These are phyloP conservation scores for Kuraishia piskuri DNA, from an alignment of 805 yeast species.

Conservation along the genomic window DNA sequence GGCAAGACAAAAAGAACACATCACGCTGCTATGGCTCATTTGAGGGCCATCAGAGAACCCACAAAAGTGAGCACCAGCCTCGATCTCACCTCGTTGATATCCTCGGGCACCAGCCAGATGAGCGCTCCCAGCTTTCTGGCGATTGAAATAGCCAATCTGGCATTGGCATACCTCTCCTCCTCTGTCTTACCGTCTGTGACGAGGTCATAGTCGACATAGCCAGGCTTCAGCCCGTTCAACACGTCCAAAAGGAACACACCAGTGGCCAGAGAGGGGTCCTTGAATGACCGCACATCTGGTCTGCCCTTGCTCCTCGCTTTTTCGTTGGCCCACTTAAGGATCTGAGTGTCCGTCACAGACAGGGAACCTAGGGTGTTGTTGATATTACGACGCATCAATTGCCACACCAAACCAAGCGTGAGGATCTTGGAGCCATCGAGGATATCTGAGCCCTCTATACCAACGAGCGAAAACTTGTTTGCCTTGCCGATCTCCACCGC, in stretches of 20 bases:
- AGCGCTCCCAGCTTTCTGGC: slow-evolving; percentile 97
- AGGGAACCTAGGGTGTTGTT: slow-evolving; percentile 71
- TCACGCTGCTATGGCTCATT: slow-evolving; percentile 1
- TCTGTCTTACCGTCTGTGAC: slow-evolving; percentile 74
- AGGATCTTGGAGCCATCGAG: slow-evolving; percentile 86
- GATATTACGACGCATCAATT: slow-evolving; percentile 94
- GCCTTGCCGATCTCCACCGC: slow-evolving; percentile 96
- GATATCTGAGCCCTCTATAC: slow-evolving; percentile 96
- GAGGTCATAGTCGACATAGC: slow-evolving; percentile 92
- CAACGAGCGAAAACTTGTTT: slow-evolving; percentile 87
- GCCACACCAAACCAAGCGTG: slow-evolving; percentile 95
- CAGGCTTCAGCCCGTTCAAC: slow-evolving; percentile 90
- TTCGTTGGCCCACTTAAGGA: slow-evolving; percentile 88
- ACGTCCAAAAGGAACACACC: slow-evolving; percentile 86
- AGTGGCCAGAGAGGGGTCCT: slow-evolving; percentile 66
- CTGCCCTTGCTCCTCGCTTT: slow-evolving; percentile 84
- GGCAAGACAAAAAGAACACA: not conserved
- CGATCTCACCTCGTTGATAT: slow-evolving; percentile 91
- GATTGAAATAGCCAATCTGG: slow-evolving; percentile 93
- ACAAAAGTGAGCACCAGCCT: slow-evolving; percentile 90
- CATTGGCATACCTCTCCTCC: slow-evolving; percentile 88
- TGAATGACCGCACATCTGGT: slow-evolving; percentile 71
- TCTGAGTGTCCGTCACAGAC: slow-evolving; percentile 74
- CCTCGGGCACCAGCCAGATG: slow-evolving; percentile 99
- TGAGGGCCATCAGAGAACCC: slow-evolving; percentile 85